These are phyloP conservation scores for Phytophthora pluvialis DNA, from an alignment of 352 stramenopile species.

Conservation along the genomic window DNA sequence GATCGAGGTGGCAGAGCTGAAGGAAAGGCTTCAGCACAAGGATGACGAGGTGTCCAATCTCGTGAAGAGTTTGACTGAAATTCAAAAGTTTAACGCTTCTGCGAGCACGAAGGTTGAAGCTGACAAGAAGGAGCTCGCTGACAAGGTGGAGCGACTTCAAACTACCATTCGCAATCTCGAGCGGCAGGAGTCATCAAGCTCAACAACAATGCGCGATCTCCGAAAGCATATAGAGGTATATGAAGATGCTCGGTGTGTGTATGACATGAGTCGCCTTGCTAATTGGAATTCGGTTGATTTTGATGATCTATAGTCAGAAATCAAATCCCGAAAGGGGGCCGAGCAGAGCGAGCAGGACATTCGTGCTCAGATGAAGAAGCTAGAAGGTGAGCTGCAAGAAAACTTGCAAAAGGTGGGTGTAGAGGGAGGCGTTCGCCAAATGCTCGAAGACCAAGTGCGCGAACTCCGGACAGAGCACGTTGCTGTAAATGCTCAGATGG, in stretches of 20 bases:
- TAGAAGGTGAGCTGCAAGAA: constrained; percentile 63
- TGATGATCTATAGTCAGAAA: constrained; percentile 30
- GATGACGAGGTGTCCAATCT: constrained; percentile 73
- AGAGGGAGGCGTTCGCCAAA: constrained; percentile 67
- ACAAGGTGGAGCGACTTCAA: constrained; percentile 70
- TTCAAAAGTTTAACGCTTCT: constrained; percentile 75
- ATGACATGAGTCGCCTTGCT: constrained; percentile 8
- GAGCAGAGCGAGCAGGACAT: constrained; percentile 46
- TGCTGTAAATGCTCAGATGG: constrained; percentile 81
- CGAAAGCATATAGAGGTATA: constrained; percentile 56
- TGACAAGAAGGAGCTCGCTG: constrained; percentile 70
- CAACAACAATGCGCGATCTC: constrained; percentile 53
- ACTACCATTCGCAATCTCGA: constrained; percentile 55
- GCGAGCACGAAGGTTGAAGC: constrained; percentile 67
- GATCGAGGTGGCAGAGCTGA: constrained; percentile 55
- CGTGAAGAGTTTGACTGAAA: constrained; percentile 74
- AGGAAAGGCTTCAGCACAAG: constrained; percentile 69
- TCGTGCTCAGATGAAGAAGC: constrained; percentile 46
- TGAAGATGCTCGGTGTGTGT: background rate
- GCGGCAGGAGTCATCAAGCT: constrained; percentile 52
- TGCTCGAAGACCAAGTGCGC: constrained; percentile 73
- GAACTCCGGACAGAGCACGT: constrained; percentile 78
- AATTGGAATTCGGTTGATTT: constrained; percentile 5
- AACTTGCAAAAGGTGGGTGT: constrained; percentile 62
- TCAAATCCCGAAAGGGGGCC: constrained; percentile 33